These are phyloP conservation scores for Dimocarpus longan DNA, from an alignment of 345 rosid species.

Conservation along the genomic window DNA sequence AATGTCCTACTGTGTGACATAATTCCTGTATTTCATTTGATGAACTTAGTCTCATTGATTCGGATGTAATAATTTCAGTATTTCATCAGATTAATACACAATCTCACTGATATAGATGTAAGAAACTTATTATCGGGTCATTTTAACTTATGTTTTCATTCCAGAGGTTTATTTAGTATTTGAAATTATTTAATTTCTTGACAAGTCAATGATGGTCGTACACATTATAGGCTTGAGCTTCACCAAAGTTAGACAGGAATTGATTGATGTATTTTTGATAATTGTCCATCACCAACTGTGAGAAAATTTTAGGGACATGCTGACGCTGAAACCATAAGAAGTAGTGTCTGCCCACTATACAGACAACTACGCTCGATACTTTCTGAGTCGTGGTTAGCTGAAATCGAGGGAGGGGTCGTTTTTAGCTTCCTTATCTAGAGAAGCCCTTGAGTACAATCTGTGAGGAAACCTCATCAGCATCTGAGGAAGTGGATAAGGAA, in stretches of 20 bases:
- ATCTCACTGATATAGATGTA: not conserved
- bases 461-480: slow-evolving; percentile 20
- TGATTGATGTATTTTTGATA: slow-evolving; percentile 18
- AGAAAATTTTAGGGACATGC: slow-evolving; percentile 46
- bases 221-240: slow-evolving; percentile 8
- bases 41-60: too few species aligned
- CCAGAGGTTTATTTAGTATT: too few species aligned
- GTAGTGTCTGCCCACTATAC: slow-evolving; percentile 31
- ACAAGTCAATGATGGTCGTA: not conserved
- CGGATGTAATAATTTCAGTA: too few species aligned
- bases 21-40: too few species aligned
- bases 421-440: slow-evolving; percentile 17
- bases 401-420: slow-evolving; percentile 17
- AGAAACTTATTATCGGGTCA: too few species aligned
- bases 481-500: too few species aligned
- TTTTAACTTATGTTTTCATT: not conserved
- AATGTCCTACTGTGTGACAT: too few species aligned
- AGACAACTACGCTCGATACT: too few species aligned
- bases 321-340: slow-evolving; percentile 46
- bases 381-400: slow-evolving; percentile 31
- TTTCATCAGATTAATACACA: too few species aligned
- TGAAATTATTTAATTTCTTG: too few species aligned
- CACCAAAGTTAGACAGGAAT: slow-evolving; percentile 6
- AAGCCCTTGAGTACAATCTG: slow-evolving; percentile 21
- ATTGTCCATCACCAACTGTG: not conserved